phyloP scores from a whole-genome alignment of 257 asterid species.

The Ballota nigra region DNA sequence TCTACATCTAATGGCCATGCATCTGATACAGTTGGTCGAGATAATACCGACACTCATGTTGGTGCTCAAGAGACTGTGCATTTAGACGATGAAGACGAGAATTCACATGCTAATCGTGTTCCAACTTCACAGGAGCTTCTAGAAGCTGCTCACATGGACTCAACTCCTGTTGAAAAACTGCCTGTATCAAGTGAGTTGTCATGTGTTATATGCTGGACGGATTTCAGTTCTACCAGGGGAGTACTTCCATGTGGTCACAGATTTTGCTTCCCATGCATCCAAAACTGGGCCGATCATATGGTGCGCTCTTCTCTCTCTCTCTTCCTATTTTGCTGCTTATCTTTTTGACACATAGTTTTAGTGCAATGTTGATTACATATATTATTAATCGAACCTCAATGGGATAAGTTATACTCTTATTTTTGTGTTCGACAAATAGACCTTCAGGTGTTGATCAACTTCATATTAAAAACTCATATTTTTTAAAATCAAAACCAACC shows the following conservation, averaged over 20 bases:
- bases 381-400: too few species aligned
- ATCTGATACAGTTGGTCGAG: constrained; percentile 24
- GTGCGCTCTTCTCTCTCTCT: constrained; percentile 34
- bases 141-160: constrained; percentile 30
- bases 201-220: constrained; percentile 90
- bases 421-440: not conserved
- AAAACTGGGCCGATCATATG: constrained; percentile 72
- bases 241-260: constrained; percentile 89
- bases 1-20: constrained; percentile 25
- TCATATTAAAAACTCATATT: too few species aligned
- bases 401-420: not conserved
- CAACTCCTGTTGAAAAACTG: constrained; percentile 14
- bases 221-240: constrained; percentile 80
- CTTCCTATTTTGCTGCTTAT: too few species aligned
- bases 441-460: too few species aligned
- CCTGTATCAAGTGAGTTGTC: constrained; percentile 53
- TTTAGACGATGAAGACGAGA: constrained; percentile 32
- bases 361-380: too few species aligned
- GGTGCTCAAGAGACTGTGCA: constrained; percentile 31
- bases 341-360: too few species aligned
- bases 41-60: constrained; percentile 18
- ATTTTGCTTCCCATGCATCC: constrained; percentile 88
- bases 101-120: constrained; percentile 11
- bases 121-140: constrained; percentile 26
- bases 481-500: too few species aligned